Percentiles rank a stretch among this genome's conserved stretches.
Conservation (phyloP, 495 filamentous ascomycete species). For the Tuber melanosporum region DNA sequence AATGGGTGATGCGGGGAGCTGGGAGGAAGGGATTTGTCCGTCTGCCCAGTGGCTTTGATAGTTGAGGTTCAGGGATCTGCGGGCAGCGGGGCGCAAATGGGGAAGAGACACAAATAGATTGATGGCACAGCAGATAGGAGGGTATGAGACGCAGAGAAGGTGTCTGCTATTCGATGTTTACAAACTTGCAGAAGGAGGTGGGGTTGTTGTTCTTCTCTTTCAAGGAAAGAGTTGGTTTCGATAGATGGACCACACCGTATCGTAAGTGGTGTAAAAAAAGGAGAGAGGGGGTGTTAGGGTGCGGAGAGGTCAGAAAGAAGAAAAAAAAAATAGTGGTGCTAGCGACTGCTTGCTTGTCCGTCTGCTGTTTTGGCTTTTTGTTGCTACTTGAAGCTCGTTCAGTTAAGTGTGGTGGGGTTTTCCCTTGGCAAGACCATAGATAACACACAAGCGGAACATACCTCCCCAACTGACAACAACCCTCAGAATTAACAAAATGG, state of each 20-base stretch:
- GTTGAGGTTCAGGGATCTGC: constrained; percentile 3
- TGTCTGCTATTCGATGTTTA: background rate
- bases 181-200: constrained; percentile 3
- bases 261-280: background rate
- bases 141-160: background rate
- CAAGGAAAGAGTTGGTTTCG: background rate
- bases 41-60: background rate
- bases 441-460: background rate
- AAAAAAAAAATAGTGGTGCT: background rate
- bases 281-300: background rate
- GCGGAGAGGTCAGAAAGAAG: background rate
- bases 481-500: background rate
- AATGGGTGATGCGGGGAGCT: background rate
- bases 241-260: background rate
- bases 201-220: background rate
- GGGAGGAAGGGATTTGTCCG: background rate
- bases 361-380: background rate
- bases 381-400: background rate
- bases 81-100: constrained; percentile 2
- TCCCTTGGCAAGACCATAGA: constrained; percentile 2
- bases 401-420: background rate
- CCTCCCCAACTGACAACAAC: background rate
- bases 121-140: constrained; percentile 1
- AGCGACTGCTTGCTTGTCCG: background rate
- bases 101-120: constrained; percentile 5